Conservation (phyloP, 2,329 filamentous ascomycete species). For the Conoideocrella luteorostrata region DNA sequence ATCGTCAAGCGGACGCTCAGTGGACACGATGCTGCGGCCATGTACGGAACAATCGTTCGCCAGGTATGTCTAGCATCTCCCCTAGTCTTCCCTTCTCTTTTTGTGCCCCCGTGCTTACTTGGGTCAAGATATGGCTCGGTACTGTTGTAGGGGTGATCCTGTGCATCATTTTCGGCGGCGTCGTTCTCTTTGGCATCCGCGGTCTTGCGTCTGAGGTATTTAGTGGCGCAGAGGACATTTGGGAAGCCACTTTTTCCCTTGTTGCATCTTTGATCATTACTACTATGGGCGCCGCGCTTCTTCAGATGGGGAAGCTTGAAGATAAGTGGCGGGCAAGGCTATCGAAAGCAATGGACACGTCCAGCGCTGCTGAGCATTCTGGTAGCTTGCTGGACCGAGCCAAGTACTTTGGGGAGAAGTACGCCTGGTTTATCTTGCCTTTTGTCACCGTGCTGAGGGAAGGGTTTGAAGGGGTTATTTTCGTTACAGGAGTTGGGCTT, state of each 20-base stretch:
- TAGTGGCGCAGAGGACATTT: conserved; percentile 64
- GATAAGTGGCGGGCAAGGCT: conserved; percentile 83
- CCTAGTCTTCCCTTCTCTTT: not conserved
- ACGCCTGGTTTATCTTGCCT: conserved; percentile 79
- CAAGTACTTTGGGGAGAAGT: no score
- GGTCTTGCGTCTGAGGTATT: conserved; percentile 59
- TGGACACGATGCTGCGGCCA: conserved; percentile 52
- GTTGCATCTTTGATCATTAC: conserved; percentile 75
- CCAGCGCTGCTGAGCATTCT: conserved; percentile 37
- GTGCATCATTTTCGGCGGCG: conserved; percentile 58
- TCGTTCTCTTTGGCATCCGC: conserved; percentile 69
- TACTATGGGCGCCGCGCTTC: conserved; percentile 70
- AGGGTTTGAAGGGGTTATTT: conserved; percentile 79
- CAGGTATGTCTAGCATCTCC: no score
- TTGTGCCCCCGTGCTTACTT: no score
- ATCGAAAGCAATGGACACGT: conserved; percentile 56
- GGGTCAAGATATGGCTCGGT: conserved; percentile 53
- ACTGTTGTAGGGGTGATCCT: conserved; percentile 55
- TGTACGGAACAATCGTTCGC: conserved; percentile 61
- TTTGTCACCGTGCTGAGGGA: conserved; percentile 85
- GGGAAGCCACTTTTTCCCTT: conserved; percentile 73
- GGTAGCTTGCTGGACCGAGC: conserved; percentile 53
- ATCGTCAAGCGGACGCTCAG: conserved; percentile 76
- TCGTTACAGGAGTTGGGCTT: conserved; percentile 80
- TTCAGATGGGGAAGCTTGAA: conserved; percentile 76